These are phyloP conservation scores for Ampelomyces quisqualis DNA, from an alignment of 2,329 filamentous ascomycete genomes.

Conservation along the genomic window DNA sequence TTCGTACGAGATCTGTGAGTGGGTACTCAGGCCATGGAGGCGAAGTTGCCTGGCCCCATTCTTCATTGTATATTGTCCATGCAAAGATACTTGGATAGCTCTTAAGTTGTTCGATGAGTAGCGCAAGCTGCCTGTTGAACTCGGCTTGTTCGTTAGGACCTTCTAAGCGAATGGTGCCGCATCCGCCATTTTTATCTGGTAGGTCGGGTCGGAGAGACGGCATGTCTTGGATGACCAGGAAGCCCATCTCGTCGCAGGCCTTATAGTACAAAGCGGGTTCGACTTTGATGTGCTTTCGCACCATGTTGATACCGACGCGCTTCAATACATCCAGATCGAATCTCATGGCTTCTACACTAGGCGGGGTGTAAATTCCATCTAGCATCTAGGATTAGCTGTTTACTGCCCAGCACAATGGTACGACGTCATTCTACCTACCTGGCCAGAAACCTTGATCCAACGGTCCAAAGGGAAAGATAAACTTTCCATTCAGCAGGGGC, in stretches of 20 bases:
- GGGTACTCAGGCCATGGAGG: constrained; percentile 56
- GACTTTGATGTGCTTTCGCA: constrained; percentile 72
- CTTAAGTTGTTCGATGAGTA: constrained; percentile 63
- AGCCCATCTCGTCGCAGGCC: constrained; percentile 65
- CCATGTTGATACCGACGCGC: constrained; percentile 66
- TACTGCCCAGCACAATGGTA: background rate
- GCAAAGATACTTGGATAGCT: constrained; percentile 65
- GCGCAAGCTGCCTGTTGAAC: constrained; percentile 63
- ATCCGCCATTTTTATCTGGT: constrained; percentile 12
- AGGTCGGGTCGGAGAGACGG: constrained; percentile 53
- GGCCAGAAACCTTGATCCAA: constrained; percentile 73
- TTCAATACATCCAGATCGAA: constrained; percentile 67
- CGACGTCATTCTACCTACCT: constrained; percentile 49
- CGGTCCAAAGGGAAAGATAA: constrained; percentile 67
- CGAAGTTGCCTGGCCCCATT: constrained; percentile 62
- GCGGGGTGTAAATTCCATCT: constrained; percentile 66
- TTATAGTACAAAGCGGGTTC: constrained; percentile 68
- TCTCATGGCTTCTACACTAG: constrained; percentile 66
- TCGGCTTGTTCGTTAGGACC: constrained; percentile 58
- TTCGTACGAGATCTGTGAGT: constrained; percentile 57
- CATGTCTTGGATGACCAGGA: constrained; percentile 73
- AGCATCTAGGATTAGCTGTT: constrained; percentile 40
- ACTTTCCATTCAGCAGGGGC: constrained; percentile 67
- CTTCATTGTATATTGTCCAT: constrained; percentile 72
- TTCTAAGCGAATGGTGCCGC: constrained; percentile 18